Conservation (phyloP, 2,329 filamentous ascomycete species). For the Scedosporium boydii region DNA sequence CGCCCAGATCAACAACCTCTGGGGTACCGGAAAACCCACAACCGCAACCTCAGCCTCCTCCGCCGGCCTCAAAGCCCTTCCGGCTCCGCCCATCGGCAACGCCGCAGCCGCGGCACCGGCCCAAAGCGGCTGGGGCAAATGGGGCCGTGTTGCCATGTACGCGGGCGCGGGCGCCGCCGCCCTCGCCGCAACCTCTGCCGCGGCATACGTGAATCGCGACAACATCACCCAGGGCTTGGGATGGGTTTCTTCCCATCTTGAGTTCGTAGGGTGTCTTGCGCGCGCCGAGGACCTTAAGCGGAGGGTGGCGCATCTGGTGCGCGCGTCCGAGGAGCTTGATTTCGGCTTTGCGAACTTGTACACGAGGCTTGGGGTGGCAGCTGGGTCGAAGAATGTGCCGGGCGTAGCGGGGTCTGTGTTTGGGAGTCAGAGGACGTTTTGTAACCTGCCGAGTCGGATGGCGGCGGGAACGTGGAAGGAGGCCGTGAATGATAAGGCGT, state of each 20-base stretch:
- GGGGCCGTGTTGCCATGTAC: constrained; percentile 78
- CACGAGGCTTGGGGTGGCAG: constrained; percentile 67
- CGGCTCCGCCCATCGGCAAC: neutral
- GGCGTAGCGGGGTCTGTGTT: constrained; percentile 46
- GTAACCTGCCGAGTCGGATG: constrained; percentile 60
- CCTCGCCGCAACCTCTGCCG: constrained; percentile 71
- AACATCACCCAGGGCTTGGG: constrained; percentile 65
- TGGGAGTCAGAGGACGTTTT: constrained; percentile 75
- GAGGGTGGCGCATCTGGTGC: constrained; percentile 60
- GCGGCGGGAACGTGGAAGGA: constrained; percentile 52
- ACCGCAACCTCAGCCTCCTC: constrained; percentile 5
- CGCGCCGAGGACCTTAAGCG: constrained; percentile 72
- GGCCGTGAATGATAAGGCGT: constrained; percentile 68
- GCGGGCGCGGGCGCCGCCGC: constrained; percentile 78
- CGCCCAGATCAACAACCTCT: constrained; percentile 55
- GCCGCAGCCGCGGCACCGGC: constrained; percentile 18
- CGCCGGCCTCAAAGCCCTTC: constrained; percentile 13
- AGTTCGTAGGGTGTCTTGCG: constrained; percentile 84
- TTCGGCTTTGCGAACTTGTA: constrained; percentile 83
- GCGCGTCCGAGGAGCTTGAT: constrained; percentile 52
- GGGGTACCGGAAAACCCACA: constrained; percentile 32
- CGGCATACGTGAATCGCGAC: constrained; percentile 78
- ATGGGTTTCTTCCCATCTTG: constrained; percentile 84
- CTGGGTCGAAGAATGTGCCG: constrained; percentile 38
- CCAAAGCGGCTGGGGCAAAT: constrained; percentile 56